Evolutionary conservation across 192 early-diverging fungal species (phyloP), one percentile per base, ranked within the genome.

Genomic region (Backusella tuberculispora): DNA sequence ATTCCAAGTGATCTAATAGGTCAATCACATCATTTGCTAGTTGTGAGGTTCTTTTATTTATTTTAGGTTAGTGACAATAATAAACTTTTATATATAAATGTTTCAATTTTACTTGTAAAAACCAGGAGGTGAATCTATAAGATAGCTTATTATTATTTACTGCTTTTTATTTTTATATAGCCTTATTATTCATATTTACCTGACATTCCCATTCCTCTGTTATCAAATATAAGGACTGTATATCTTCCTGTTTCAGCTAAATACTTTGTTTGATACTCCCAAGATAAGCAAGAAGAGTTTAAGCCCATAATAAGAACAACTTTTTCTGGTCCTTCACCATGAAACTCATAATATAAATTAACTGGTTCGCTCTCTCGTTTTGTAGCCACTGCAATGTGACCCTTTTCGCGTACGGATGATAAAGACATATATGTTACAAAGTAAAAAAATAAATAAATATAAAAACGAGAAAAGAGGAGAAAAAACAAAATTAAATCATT

Each of bases 151-250:
- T 67, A 46, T 24, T 46, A 29, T 26, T 26, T 46, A 17, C 12
- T 46, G 46, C n/a, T 50, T 50, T 50, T 21, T 26, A 26, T 12
- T 24, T 26, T 56, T 56, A 8, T 60, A 2, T 13, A 60, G 29
- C 21, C 10, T 26, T 60, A 67, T 12, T 29, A 63, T 26, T 53
- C 7, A 53, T 76, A 6, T 77, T 80, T 71, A 80, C 86, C 86
- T 10, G 83, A 85, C 56, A 81, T 77, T 13, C 95, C 95, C 41
- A 88, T 87, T 7, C 94, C 95, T 47, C 94, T 86, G 85, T 97
- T 97, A 75, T 97, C 95, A 75, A 95, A 95, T 15, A 94, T 86
- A 21, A 91, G 88, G 1, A 90, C 82, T 7, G 90, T 90, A 77
- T 90, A 95, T 48, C 92, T 87, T 12, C 86, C 86, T 24, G 87